Conservation (phyloP, 768 basidiomycete genomes). For the Chalciporus pseudorubinellus region DNA sequence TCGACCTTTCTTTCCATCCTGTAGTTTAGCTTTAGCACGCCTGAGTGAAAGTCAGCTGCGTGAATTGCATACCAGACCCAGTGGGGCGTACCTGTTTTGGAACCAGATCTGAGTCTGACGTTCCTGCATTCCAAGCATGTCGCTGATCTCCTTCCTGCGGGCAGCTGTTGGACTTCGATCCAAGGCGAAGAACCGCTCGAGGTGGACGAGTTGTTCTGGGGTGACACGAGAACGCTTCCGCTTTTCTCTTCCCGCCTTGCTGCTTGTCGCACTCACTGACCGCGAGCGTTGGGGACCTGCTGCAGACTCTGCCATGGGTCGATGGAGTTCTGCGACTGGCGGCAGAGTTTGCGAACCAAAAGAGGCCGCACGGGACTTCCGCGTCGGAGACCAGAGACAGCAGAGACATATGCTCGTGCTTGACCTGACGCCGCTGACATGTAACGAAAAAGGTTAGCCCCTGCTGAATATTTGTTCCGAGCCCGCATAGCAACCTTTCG, state of each 20-base stretch:
- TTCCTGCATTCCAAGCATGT: constrained; percentile 76
- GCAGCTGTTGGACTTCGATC: constrained; percentile 74
- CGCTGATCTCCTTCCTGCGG: constrained; percentile 70
- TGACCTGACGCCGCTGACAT: constrained; percentile 29
- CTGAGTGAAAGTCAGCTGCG: constrained; percentile 35
- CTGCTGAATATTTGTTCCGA: constrained; percentile 26
- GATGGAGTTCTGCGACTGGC: constrained; percentile 25
- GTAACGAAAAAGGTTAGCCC: constrained; percentile 28
- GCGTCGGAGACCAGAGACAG: constrained; percentile 28
- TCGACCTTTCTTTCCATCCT: constrained; percentile 53
- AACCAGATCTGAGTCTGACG: constrained; percentile 91
- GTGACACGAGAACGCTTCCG: constrained; percentile 78
- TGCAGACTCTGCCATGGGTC: constrained; percentile 28
- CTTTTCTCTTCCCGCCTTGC: constrained; percentile 48
- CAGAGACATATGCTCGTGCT: constrained; percentile 21
- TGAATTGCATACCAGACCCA: background rate
- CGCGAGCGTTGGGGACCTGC: constrained; percentile 37
- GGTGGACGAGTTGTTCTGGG: constrained; percentile 72
- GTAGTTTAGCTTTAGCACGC: constrained; percentile 79
- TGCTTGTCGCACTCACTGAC: constrained; percentile 25
- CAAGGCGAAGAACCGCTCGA: constrained; percentile 65
- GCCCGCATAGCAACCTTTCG: constrained; percentile 33
- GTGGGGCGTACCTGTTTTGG: constrained; percentile 60
- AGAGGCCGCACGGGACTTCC: constrained; percentile 19
- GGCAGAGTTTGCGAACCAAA: constrained; percentile 27